Percentiles rank a stretch among this genome's conserved stretches.
Conservation (phyloP, 257 asterid species). For the Cynanchum wilfordii region DNA sequence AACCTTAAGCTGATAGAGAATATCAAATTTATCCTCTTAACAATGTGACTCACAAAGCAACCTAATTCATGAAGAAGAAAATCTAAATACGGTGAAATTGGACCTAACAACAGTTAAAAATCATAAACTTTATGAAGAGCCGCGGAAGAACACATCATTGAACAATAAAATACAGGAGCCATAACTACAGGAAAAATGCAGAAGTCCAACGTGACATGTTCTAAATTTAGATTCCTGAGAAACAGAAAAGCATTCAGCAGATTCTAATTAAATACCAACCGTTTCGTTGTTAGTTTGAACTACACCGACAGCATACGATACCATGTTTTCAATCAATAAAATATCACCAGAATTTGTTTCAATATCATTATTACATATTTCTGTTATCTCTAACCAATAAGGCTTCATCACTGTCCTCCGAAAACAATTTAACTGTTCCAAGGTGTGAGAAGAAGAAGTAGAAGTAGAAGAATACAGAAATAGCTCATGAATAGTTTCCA, state of each 20-base stretch:
- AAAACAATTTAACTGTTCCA: neutral
- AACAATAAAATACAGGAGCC: neutral
- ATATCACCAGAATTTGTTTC: neutral
- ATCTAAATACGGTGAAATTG: neutral
- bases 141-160: neutral
- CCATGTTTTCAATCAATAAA: neutral
- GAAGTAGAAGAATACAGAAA: neutral
- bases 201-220: neutral
- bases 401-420: neutral
- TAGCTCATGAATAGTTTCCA: neutral
- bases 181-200: neutral
- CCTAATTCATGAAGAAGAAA: neutral
- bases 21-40: too few species aligned
- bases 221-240: neutral
- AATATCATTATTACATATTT: neutral
- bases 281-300: neutral
- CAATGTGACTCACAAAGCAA: neutral
- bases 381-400: neutral
- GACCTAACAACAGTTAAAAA: neutral
- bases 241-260: neutral
- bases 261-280: neutral
- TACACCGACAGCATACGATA: neutral
- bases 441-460: neutral
- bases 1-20: too few species aligned
- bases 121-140: neutral